Base-by-base conservation (phyloP, 2,329 filamentous ascomycete genomes). In the Venturia aucupariae region DNA sequence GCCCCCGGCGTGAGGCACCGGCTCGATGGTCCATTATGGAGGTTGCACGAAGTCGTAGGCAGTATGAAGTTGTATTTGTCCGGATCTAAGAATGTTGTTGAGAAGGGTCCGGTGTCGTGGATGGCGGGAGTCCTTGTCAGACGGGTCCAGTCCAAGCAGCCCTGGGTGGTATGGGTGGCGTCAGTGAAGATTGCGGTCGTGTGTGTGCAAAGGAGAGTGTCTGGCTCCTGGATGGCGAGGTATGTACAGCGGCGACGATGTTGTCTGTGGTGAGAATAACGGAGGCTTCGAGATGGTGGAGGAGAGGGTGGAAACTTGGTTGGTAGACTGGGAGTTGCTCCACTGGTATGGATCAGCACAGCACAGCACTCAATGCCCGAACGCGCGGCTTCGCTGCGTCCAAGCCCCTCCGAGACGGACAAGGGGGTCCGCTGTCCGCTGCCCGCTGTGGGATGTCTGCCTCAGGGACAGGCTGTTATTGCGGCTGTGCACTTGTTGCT, bases 401-500 rank as follows among this genome's bases (percentile, higher is more conserved):
- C 48, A 55, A 55, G 48, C 48, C 48, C 51, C 51, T 38, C 51
- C 0, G 30, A 55, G 7, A 27, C 8, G 8, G 46, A 55, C 51
- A 55, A 19, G 51, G 51, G 51, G 51, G 51, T 35, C 27, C 17
- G 51, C 51, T 6, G 51, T 35, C 51, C 30, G 19, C 4, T 44
- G 13, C 4, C 15, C 17, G 27, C n/a, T n/a, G n/a, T n/a, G n/a
- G n/a, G n/a, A 38, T 57, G 15, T 57, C 51, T 57, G 51, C 30
- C 51, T 57, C 51, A 57, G 51, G 51, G 51, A 57, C 27, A 2
- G 46, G 22, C 46, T 51, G 46, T 27, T 30, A 51, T 35, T 57
- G 51, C 51, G 30, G 51, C 51, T 35, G 51, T 57, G 51, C 51
- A 57, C 27, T 35, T 57, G 51, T 35, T 57, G 51, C 27, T 57